Base-by-base conservation (phyloP, 1,284 basidiomycete genomes). In the Heterobasidion annosum region DNA sequence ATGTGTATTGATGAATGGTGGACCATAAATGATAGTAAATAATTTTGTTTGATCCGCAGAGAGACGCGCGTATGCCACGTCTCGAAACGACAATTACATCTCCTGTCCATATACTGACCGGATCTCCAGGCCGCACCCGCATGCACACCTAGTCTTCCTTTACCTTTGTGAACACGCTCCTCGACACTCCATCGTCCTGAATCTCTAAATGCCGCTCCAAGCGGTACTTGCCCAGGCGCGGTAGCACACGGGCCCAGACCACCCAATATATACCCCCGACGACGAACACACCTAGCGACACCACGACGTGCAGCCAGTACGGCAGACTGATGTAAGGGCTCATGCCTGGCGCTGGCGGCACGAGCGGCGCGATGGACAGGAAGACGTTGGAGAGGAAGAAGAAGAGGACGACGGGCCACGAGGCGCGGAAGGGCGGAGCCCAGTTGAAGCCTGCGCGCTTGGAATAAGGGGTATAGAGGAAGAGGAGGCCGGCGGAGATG, bases 311-410 rank as follows among this genome's bases (percentile, higher is more conserved):
- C 12, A 76, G 69, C 82, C 78, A 87, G 61, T 87, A 87, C 2
- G 84, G 84, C 25, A 88, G 69, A 50, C 68, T 64, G 34, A 75
- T 69, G 59, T 86, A 88, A 0, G 76, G 72, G 53, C 67, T 68
- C n/a, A 73, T 70, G 2, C 75, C 79, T 8, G 68, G 63, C 0
- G 69, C 64, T 1, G 84, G 84, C 3, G 84, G 83, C 25, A 86
- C 69, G 54, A 85, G 68, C 0, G 85, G 84, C 2, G 80, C 76
- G 33, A 74, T 59, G 15, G 79, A 67, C 34, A 88, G 70, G 62
- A 85, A 85, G 16, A 85, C 40, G 58, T 87, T 87, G 1, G 82
- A 81, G 15, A 82, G 57, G 59, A 83, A 75, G 70, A 86, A 88
- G 46, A 79, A 68, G 10, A 72, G 56, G 3, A 79, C 70, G 19